Evolutionary conservation across 2,329 filamentous ascomycete genomes (phyloP).

Genomic region (Phoma sp.): DNA sequence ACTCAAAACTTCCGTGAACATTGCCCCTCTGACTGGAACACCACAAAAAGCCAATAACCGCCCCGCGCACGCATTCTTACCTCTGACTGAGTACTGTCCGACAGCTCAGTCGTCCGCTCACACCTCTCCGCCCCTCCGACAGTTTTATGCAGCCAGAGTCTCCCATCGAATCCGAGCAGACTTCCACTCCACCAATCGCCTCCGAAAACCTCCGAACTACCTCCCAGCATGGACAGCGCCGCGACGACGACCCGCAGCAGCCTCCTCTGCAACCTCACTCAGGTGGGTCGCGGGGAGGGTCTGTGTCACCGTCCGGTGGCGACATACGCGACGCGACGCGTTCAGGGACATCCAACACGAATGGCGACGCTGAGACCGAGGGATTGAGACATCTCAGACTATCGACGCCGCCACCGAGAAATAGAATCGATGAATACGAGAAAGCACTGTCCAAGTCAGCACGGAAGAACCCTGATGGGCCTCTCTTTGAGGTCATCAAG

Average conservation of each 20-base stretch:
- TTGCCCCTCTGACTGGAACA: conserved; percentile 21
- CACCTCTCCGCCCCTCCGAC: conserved; percentile 40
- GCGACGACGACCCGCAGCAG: conserved; percentile 53
- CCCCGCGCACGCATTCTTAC: conserved; percentile 26
- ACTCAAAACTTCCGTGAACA: conserved; percentile 8
- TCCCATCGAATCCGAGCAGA: conserved; percentile 56
- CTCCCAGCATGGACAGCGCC: conserved; percentile 65
- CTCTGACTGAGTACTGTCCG: conserved; percentile 45
- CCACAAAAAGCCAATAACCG: conserved; percentile 18
- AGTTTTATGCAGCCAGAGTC: conserved; percentile 72
- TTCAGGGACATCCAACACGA: conserved; percentile 19
- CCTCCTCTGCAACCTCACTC: conserved; percentile 50
- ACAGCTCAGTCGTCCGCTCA: conserved; percentile 62
- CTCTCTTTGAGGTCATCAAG: conserved; percentile 60
- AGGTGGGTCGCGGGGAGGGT: conserved; percentile 41
- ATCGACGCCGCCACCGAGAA: conserved; percentile 50
- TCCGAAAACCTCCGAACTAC: conserved; percentile 42
- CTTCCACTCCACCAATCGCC: conserved; percentile 48
- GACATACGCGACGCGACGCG: conserved; percentile 30
- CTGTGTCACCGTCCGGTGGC: conserved; percentile 26
- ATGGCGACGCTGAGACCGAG: conserved; percentile 18
- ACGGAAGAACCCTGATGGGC: conserved; percentile 50
- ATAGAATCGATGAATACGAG: conserved; percentile 63
- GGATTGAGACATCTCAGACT: conserved; percentile 35
- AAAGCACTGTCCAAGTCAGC: conserved; percentile 50